These are phyloP conservation scores for Delitschia confertaspora DNA, from an alignment of 495 filamentous ascomycete species.

Conservation along the genomic window DNA sequence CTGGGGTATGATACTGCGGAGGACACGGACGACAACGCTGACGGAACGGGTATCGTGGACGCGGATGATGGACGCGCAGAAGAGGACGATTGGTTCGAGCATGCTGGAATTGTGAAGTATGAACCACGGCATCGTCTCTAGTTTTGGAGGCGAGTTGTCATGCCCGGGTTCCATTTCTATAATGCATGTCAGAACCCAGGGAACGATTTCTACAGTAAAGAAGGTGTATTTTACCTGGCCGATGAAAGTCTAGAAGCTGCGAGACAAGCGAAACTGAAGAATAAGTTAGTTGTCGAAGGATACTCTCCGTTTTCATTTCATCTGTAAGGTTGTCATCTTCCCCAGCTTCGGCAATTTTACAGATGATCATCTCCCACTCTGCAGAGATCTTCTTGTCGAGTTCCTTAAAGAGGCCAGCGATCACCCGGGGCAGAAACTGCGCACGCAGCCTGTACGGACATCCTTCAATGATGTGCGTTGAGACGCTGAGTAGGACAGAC, in stretches of 20 bases:
- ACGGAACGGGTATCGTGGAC: constrained; percentile 89
- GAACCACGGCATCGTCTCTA: constrained; percentile 41
- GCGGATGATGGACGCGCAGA: constrained; percentile 80
- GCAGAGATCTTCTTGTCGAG: constrained; percentile 76
- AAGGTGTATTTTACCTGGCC: constrained; percentile 39
- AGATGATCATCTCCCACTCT: constrained; percentile 68
- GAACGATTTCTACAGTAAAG: background rate
- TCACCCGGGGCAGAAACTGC: constrained; percentile 78
- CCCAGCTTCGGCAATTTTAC: constrained; percentile 52
- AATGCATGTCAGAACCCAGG: background rate
- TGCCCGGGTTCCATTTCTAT: no score
- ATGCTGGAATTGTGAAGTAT: constrained; percentile 70
- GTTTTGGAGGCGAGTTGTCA: no score
- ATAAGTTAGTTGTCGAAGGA: constrained; percentile 86
- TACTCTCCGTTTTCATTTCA: constrained; percentile 98
- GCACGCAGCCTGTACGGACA: constrained; percentile 69
- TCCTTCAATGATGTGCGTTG: constrained; percentile 78
- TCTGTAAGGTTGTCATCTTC: constrained; percentile 67
- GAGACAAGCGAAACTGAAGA: constrained; percentile 85
- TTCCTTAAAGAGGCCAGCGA: constrained; percentile 72
- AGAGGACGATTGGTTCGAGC: constrained; percentile 79
- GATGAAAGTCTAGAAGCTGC: constrained; percentile 68
- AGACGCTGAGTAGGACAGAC: constrained; percentile 77
- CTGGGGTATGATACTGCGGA: constrained; percentile 18
- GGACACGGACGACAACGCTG: constrained; percentile 65